These are phyloP conservation scores for Termitomyces sp. DNA, from an alignment of 768 basidiomycete genomes.

Conservation along the genomic window DNA sequence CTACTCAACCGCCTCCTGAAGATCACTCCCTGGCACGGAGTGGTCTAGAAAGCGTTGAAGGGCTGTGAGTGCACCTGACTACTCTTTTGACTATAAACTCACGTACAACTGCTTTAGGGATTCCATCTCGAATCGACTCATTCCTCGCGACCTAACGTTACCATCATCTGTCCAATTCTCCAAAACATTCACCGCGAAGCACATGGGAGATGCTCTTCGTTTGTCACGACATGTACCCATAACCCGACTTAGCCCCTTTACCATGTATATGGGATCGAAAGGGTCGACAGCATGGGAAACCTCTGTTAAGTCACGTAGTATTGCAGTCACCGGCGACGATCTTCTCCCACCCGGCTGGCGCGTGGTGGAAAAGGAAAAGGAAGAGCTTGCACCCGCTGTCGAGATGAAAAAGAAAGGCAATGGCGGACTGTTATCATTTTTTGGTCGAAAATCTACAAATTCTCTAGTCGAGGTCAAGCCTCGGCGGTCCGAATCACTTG, in stretches of 20 bases:
- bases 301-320: conserved; percentile 51
- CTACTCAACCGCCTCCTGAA: conserved; percentile 15
- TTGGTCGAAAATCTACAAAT: conserved; percentile 40
- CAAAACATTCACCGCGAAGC: conserved; percentile 54
- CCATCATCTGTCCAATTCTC: conserved; percentile 47
- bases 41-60: conserved; percentile 48
- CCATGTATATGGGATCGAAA: conserved; percentile 65
- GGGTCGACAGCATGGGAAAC: conserved; percentile 77
- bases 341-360: conserved; percentile 69
- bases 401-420: conserved; percentile 51
- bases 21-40: conserved; percentile 22
- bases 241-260: conserved; percentile 60
- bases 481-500: conserved; percentile 13
- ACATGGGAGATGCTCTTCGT: conserved; percentile 57
- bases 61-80: conserved; percentile 48
- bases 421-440: conserved; percentile 71
- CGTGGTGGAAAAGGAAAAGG: conserved; percentile 53
- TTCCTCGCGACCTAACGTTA: conserved; percentile 50
- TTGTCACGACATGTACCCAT: conserved; percentile 57
- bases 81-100: neutral
- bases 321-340: conserved; percentile 50
- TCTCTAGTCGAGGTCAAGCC: conserved; percentile 3
- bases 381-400: conserved; percentile 24
- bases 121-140: conserved; percentile 35
- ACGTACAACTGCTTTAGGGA: conserved; percentile 27